Conservation (phyloP, 2,329 filamentous ascomycete genomes). For the Orbilia ellipsospora region DNA sequence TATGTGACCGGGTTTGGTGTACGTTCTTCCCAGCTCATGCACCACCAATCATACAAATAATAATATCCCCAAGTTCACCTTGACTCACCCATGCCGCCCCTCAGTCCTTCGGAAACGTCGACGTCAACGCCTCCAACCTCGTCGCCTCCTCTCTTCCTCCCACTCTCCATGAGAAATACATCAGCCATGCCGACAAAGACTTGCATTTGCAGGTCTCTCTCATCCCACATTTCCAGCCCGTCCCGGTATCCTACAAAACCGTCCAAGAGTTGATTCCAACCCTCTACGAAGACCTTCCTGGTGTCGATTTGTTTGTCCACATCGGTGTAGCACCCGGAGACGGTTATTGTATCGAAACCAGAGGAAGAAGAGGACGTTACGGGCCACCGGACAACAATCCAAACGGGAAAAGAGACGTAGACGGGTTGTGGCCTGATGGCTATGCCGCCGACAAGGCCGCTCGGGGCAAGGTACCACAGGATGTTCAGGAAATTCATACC, state of each 20-base stretch:
- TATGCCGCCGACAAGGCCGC: conserved; percentile 30
- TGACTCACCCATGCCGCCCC: not conserved
- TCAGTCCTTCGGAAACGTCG: conserved; percentile 32
- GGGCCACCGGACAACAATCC: conserved; percentile 26
- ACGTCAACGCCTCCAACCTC: conserved; percentile 43
- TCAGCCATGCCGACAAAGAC: conserved; percentile 26
- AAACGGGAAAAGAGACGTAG: conserved; percentile 29
- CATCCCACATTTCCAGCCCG: conserved; percentile 30
- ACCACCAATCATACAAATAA: not conserved
- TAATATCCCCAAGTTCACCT: not conserved
- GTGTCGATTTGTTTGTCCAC: conserved; percentile 48
- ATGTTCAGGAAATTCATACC: conserved; percentile 32
- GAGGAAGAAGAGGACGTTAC: conserved; percentile 32
- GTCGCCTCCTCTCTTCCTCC: conserved; percentile 43
- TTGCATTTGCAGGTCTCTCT: conserved; percentile 42
- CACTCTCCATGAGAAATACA: conserved; percentile 42
- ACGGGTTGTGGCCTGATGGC: conserved; percentile 31
- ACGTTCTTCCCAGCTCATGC: not conserved
- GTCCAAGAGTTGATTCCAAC: conserved; percentile 39
- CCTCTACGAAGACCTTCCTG: conserved; percentile 38
- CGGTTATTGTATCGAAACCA: conserved; percentile 42
- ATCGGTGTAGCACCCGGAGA: conserved; percentile 36
- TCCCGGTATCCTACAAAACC: conserved; percentile 33
- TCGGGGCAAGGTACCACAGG: conserved; percentile 35
- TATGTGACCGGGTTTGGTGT: conserved; percentile 52